Conservation (phyloP, 805 yeast genomes). For the Kregervanrija pseudodelftensis region DNA sequence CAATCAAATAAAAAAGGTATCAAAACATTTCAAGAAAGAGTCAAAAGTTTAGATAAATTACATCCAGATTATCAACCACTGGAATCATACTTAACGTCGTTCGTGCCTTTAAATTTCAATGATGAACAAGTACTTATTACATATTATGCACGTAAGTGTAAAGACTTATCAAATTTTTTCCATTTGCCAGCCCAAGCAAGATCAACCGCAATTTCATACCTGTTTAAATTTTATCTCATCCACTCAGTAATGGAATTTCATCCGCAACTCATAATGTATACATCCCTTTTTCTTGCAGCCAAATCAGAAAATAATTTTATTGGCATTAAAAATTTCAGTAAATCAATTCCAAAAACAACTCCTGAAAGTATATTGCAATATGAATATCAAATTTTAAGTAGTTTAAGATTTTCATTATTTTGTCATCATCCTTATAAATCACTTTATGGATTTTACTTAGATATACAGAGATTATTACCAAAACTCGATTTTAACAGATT, state of each 20-base stretch:
- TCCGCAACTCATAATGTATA: conserved; percentile 73
- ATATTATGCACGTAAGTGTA: conserved; percentile 67
- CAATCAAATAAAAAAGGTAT: conserved; percentile 52
- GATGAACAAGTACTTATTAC: conserved; percentile 68
- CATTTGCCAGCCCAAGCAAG: conserved; percentile 82
- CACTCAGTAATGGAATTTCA: conserved; percentile 83
- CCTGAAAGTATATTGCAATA: conserved; percentile 63
- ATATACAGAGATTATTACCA: conserved; percentile 60
- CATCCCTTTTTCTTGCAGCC: conserved; percentile 85
- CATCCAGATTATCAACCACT: no score
- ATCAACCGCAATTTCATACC: conserved; percentile 79
- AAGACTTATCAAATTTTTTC: conserved; percentile 63
- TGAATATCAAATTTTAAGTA: conserved; percentile 71
- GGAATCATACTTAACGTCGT: no score
- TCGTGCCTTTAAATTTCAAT: conserved; percentile 12
- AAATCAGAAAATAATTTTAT: conserved; percentile 89
- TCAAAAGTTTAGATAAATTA: neutral
- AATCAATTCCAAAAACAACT: conserved; percentile 59
- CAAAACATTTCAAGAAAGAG: conserved; percentile 11
- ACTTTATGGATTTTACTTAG: conserved; percentile 90
- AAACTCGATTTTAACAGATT: conserved; percentile 47
- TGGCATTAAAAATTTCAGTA: conserved; percentile 72
- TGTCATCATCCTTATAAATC: conserved; percentile 89
- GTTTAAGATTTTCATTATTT: conserved; percentile 68
- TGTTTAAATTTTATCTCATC: conserved; percentile 70